These are phyloP conservation scores for Clitopilus passeckerianus DNA, from an alignment of 768 basidiomycete species.

Conservation along the genomic window DNA sequence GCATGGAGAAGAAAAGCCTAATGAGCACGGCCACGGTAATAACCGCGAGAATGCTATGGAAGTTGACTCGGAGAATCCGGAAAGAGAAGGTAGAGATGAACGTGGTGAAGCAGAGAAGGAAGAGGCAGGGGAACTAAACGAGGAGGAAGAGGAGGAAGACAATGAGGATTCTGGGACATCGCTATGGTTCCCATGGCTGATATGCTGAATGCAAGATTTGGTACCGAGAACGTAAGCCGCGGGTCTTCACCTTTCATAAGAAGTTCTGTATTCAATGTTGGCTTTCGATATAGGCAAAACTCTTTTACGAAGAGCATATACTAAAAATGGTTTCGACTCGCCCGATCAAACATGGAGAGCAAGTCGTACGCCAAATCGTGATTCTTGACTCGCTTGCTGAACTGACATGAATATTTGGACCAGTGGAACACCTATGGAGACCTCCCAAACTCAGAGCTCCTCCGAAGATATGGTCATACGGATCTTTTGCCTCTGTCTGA, in stretches of 20 bases:
- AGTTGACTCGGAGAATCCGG: conserved; percentile 3
- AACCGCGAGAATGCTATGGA: neutral
- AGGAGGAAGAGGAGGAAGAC: conserved; percentile 40
- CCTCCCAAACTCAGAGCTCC: conserved; percentile 85
- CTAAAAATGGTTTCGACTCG: conserved; percentile 82
- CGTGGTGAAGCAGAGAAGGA: neutral
- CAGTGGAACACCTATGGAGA: conserved; percentile 97
- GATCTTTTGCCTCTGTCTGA: conserved; percentile 61
- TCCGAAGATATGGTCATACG: conserved; percentile 93
- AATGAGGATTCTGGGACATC: conserved; percentile 58
- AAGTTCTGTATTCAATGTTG: conserved; percentile 3
- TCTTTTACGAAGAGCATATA: conserved; percentile 71
- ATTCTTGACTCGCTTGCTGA: conserved; percentile 1
- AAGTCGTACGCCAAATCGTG: conserved; percentile 60
- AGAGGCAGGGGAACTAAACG: conserved; percentile 25
- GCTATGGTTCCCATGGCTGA: conserved; percentile 97
- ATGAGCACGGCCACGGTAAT: conserved; percentile 19
- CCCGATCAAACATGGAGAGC: conserved; percentile 69
- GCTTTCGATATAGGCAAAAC: conserved; percentile 54
- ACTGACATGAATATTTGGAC: conserved; percentile 2
- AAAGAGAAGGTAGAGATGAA: conserved; percentile 14
- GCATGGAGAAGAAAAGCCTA: conserved; percentile 35
- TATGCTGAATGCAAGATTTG: conserved; percentile 87
- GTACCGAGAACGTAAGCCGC: conserved; percentile 70
- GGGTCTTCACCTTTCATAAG: neutral